Conservation (phyloP, 768 basidiomycete species). For the Russula olivacea region DNA sequence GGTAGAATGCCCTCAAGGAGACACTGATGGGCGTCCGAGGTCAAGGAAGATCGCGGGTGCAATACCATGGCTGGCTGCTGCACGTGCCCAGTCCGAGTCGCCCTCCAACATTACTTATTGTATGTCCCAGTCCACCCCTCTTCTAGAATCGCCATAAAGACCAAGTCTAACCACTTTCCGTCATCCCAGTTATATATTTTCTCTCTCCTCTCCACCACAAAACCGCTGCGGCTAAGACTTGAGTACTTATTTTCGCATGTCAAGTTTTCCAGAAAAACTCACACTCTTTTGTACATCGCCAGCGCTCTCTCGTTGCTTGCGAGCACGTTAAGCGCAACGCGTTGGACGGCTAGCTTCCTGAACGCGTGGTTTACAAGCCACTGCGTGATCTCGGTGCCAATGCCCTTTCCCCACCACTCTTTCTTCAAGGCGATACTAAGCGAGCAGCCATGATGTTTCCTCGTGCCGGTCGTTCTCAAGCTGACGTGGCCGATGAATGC, state of each 20-base stretch:
- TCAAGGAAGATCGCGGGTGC: too few relatives aligned
- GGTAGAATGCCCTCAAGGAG: too few relatives aligned
- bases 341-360: slow-evolving; percentile 10
- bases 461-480: background rate
- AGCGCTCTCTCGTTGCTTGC: slow-evolving; percentile 15
- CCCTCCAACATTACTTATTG: background rate
- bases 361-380: slow-evolving; percentile 18
- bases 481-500: slow-evolving; percentile 17
- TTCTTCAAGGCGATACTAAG: slow-evolving; percentile 14
- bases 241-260: background rate
- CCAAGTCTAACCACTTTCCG: slow-evolving; percentile 10
- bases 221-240: slow-evolving; percentile 8
- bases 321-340: slow-evolving; percentile 11
- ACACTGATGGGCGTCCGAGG: too few relatives aligned
- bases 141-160: slow-evolving; percentile 14
- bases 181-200: slow-evolving; percentile 4
- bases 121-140: slow-evolving; percentile 19
- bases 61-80: too few relatives aligned
- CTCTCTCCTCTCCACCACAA: slow-evolving; percentile 7
- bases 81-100: too few relatives aligned
- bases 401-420: slow-evolving; percentile 21
- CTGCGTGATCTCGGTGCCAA: slow-evolving; percentile 19
- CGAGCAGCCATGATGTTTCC: background rate
- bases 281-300: slow-evolving; percentile 19
- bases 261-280: background rate